These are phyloP conservation scores for Platanthera zijinensis DNA, from an alignment of 106 monocot species.

Conservation along the genomic window DNA sequence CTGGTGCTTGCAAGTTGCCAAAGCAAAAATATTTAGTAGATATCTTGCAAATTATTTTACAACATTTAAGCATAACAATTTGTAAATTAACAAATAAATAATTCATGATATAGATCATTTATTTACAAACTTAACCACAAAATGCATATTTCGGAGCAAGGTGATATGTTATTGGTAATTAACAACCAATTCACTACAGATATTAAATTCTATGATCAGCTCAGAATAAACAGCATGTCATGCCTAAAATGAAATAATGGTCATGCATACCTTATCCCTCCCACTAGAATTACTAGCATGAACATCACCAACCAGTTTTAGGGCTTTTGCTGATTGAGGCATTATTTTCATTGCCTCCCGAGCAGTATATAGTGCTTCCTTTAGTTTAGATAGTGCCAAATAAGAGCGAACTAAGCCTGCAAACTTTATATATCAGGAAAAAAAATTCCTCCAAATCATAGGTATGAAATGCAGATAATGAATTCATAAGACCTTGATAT, in stretches of 20 bases:
- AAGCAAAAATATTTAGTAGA: neutral
- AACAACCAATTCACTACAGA: neutral
- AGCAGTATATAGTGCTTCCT: constrained; percentile 85
- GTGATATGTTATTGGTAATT: neutral
- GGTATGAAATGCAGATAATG: neutral
- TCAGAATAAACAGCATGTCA: neutral
- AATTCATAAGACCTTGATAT: constrained; percentile 58
- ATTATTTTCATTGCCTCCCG: constrained; percentile 94
- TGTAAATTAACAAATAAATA: neutral
- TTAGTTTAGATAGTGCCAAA: constrained; percentile 75
- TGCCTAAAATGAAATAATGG: neutral
- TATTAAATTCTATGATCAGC: neutral
- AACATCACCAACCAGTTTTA: constrained; percentile 99
- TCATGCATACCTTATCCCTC: constrained; percentile 69
- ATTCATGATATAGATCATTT: neutral
- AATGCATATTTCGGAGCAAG: neutral
- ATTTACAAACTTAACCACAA: neutral
- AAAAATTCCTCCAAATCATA: neutral
- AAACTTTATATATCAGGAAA: constrained; percentile 12
- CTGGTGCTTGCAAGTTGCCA: neutral
- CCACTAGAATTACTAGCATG: constrained; percentile 82
- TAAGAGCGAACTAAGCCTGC: constrained; percentile 93
- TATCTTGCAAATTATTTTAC: neutral
- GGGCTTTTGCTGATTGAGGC: constrained; percentile 97
- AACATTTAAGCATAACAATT: neutral